phyloP scores from a whole-genome alignment of 352 stramenopile species.

The Phytophthora multivora region DNA sequence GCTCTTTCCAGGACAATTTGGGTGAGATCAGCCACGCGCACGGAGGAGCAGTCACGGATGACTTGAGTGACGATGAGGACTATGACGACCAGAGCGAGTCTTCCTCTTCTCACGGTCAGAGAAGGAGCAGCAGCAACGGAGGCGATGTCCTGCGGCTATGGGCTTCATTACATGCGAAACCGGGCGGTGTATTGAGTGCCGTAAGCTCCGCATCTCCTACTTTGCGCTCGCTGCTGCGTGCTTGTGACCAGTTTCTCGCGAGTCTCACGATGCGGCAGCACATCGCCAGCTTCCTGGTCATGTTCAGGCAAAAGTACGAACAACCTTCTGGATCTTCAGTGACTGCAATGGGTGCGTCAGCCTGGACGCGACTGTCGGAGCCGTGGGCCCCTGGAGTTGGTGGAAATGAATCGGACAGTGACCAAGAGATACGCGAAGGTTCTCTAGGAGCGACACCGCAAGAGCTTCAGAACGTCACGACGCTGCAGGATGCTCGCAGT shows the following conservation, averaged over 20 bases:
- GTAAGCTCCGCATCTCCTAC: constrained; percentile 36
- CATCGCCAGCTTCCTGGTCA: constrained; percentile 45
- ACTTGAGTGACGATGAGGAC: constrained; percentile 43
- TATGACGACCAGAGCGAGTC: constrained; percentile 34
- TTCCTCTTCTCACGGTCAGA: constrained; percentile 30
- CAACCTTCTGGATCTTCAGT: constrained; percentile 11
- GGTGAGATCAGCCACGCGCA: constrained; percentile 36
- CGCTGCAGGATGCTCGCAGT: constrained; percentile 54
- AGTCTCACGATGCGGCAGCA: constrained; percentile 45
- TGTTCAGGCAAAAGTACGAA: constrained; percentile 65
- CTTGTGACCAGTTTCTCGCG: constrained; percentile 55
- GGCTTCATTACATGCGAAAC: constrained; percentile 46
- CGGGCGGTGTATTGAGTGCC: constrained; percentile 37
- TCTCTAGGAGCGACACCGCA: constrained; percentile 26
- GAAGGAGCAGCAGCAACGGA: constrained; percentile 23
- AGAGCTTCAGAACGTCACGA: constrained; percentile 43
- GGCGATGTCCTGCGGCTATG: constrained; percentile 34
- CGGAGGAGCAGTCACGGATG: constrained; percentile 20
- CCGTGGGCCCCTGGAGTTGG: constrained; percentile 23
- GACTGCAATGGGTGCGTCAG: constrained; percentile 20
- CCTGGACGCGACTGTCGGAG: constrained; percentile 39
- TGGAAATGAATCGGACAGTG: constrained; percentile 31
- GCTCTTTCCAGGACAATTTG: constrained; percentile 28
- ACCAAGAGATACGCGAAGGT: constrained; percentile 33
- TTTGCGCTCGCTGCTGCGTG: constrained; percentile 40